phyloP scores from a whole-genome alignment of 176 grass and related monocot species.

The Oryza meyeriana region DNA sequence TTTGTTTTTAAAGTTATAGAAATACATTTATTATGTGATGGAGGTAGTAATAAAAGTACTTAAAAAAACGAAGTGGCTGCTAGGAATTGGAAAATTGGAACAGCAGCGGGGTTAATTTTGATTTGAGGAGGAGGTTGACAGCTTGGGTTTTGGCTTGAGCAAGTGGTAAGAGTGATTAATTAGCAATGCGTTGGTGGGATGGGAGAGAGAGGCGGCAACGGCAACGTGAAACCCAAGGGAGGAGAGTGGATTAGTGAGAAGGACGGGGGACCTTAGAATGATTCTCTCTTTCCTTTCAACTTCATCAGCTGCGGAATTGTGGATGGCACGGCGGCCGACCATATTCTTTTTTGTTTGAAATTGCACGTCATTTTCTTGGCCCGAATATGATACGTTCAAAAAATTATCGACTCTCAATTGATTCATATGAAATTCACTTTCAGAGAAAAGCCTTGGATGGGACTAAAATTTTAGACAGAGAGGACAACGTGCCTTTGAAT shows the following conservation, averaged over 20 bases:
- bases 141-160: not conserved
- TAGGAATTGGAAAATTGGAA: too few species aligned
- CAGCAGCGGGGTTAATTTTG: not conserved
- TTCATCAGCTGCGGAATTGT: not conserved
- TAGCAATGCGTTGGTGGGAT: not conserved
- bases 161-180: not conserved
- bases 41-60: too few species aligned
- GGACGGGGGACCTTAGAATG: not conserved
- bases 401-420: too few species aligned
- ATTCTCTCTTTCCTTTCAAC: not conserved
- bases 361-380: not conserved
- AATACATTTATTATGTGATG: too few species aligned
- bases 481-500: not conserved
- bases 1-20: too few species aligned
- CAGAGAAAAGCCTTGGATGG: too few species aligned
- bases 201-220: constrained; percentile 4
- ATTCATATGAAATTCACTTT: too few species aligned
- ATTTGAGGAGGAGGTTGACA: not conserved
- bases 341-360: not conserved
- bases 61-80: too few species aligned
- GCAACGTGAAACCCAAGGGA: constrained; percentile 14
- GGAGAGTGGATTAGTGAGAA: not conserved
- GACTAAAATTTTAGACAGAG: too few species aligned
- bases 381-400: too few species aligned
- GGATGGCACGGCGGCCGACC: constrained; percentile 13